Evolutionary conservation across 2,329 filamentous ascomycete species (phyloP).

Genomic region (Fusarium armeniacum): DNA sequence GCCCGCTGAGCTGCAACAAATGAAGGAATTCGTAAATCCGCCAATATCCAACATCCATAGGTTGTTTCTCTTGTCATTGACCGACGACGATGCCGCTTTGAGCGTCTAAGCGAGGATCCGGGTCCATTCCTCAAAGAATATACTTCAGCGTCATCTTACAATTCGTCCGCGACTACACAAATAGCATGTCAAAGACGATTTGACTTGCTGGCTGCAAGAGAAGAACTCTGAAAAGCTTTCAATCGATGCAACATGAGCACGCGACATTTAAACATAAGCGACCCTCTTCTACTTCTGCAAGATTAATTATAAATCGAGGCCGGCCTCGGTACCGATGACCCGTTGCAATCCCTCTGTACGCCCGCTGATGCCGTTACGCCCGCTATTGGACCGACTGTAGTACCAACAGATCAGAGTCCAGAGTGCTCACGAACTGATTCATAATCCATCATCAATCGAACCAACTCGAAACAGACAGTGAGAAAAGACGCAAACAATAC

Average conservation of each 20-base stretch:
- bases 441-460: conserved; percentile 13
- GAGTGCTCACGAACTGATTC: conserved; percentile 4
- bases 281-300: conserved; percentile 18
- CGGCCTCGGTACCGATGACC: conserved; percentile 31
- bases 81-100: conserved; percentile 30
- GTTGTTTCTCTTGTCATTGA: conserved; percentile 22
- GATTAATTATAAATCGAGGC: conserved; percentile 23
- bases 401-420: conserved; percentile 2
- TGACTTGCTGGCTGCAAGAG: background rate
- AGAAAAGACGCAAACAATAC: background rate
- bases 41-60: background rate
- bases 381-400: conserved; percentile 25
- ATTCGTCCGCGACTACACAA: background rate
- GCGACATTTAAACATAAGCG: conserved; percentile 39
- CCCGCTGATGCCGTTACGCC: conserved; percentile 40
- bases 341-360: conserved; percentile 25
- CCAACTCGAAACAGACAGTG: conserved; percentile 7
- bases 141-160: background rate
- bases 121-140: background rate
- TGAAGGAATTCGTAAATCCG: conserved; percentile 5
- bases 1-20: conserved; percentile 47
- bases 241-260: conserved; percentile 35
- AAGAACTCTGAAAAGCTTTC: background rate
- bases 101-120: conserved; percentile 1
- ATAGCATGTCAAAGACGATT: background rate